phyloP scores from a whole-genome alignment of 441 rosid species.

The Populus trichocarpa region DNA sequence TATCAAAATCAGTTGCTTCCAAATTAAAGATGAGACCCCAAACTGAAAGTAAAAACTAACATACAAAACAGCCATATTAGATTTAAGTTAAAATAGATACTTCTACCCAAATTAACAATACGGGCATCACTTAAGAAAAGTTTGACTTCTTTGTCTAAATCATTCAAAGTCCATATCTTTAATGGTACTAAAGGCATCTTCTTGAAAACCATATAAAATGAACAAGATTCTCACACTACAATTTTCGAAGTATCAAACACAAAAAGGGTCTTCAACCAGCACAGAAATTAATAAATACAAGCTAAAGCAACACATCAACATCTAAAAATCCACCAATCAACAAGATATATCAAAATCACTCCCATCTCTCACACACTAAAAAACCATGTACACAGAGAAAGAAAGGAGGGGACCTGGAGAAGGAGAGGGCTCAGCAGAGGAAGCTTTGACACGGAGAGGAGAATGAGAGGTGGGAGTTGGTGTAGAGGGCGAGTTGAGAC shows the following conservation, averaged over 20 bases:
- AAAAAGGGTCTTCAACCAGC: neutral
- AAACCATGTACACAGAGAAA: neutral
- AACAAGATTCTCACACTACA: neutral
- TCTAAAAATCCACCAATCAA: neutral
- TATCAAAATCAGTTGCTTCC: neutral
- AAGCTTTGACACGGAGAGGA: conserved; percentile 56
- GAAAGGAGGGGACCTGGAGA: conserved; percentile 39
- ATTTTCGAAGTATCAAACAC: neutral
- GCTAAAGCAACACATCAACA: neutral
- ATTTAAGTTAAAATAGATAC: neutral
- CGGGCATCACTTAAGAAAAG: neutral
- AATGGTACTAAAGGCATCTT: neutral
- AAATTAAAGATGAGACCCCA: neutral
- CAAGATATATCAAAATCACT: neutral
- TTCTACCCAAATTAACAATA: neutral
- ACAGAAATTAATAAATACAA: neutral
- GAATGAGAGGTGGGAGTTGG: conserved; percentile 26
- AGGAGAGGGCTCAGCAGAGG: conserved; percentile 41
- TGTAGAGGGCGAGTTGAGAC: conserved; percentile 23
- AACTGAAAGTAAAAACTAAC: neutral
- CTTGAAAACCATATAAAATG: neutral
- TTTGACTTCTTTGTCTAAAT: neutral
- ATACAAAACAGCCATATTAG: too few relatives aligned
- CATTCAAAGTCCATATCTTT: neutral
- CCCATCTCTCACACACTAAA: neutral